A percentile compares a stretch with the other conserved stretches of the same genome.
phyloP scores from a whole-genome alignment of 306 rosid species.

The Vigna hirtella region DNA sequence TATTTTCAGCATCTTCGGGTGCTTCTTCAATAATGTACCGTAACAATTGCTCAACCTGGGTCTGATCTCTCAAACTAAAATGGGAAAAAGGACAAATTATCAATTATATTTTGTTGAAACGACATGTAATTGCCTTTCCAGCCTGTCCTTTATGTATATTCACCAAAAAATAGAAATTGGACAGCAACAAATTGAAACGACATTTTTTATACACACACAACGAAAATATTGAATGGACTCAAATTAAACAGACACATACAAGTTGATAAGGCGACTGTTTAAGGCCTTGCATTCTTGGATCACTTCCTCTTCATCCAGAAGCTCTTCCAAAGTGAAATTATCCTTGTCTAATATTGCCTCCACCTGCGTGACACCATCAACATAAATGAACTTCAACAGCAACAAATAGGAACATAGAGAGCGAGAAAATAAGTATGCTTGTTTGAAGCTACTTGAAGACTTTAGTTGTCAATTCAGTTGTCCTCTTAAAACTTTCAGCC shows the following conservation, averaged over 20 bases:
- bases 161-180: constrained; percentile 18
- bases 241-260: constrained; percentile 57
- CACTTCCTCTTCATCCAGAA: constrained; percentile 96
- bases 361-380: constrained; percentile 61
- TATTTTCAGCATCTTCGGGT: constrained; percentile 91
- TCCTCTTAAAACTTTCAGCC: not conserved
- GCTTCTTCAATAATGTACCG: constrained; percentile 87
- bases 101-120: constrained; percentile 38
- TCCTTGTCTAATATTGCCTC: constrained; percentile 93
- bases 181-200: too few species aligned
- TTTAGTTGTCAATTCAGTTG: constrained; percentile 6
- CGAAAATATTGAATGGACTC: not conserved
- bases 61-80: constrained; percentile 86
- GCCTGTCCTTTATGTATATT: not conserved
- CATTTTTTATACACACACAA: not conserved
- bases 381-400: constrained; percentile 9
- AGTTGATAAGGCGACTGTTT: constrained; percentile 95
- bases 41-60: constrained; percentile 93
- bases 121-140: constrained; percentile 23
- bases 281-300: constrained; percentile 99
- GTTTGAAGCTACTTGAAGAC: constrained; percentile 28
- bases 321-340: constrained; percentile 93
- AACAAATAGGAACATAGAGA: not conserved
- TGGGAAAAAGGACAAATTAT: constrained; percentile 34
- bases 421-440: constrained; percentile 14